Evolutionary conservation across 441 rosid genomes (phyloP).

Genomic region (Syzygium malaccense): DNA sequence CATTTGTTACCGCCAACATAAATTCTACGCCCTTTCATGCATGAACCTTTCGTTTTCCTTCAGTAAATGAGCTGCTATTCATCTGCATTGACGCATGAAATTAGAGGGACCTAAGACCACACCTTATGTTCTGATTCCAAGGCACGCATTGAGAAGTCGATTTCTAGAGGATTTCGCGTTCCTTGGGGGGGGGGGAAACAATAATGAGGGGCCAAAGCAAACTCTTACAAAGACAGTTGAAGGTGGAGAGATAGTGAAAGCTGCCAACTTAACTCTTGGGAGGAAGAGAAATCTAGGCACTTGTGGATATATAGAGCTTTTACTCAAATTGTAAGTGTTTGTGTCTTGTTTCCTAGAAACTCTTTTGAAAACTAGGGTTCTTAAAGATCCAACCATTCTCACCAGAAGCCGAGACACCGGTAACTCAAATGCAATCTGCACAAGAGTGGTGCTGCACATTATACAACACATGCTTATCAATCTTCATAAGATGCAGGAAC

Average conservation of each 20-base stretch:
- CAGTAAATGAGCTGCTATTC: not conserved
- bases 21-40: not conserved
- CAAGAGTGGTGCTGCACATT: not conserved
- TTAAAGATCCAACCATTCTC: not conserved
- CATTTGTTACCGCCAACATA: not conserved
- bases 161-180: not conserved
- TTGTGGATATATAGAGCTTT: not conserved
- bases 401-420: not conserved
- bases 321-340: not conserved
- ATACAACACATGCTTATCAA: not conserved
- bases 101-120: not conserved
- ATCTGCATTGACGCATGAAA: not conserved
- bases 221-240: not conserved
- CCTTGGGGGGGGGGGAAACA: not conserved
- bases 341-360: not conserved
- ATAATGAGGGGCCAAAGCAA: not conserved
- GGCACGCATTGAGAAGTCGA: not conserved
- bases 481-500: not conserved
- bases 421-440: not conserved
- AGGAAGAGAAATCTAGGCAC: not conserved
- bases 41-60: not conserved
- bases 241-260: not conserved
- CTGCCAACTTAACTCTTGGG: not conserved
- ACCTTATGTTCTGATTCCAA: not conserved
- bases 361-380: not conserved